Evolutionary conservation across 352 stramenopile genomes (phyloP), one percentile per base, ranked within the genome.

Genomic region (Globisporangium heterothallicum): DNA sequence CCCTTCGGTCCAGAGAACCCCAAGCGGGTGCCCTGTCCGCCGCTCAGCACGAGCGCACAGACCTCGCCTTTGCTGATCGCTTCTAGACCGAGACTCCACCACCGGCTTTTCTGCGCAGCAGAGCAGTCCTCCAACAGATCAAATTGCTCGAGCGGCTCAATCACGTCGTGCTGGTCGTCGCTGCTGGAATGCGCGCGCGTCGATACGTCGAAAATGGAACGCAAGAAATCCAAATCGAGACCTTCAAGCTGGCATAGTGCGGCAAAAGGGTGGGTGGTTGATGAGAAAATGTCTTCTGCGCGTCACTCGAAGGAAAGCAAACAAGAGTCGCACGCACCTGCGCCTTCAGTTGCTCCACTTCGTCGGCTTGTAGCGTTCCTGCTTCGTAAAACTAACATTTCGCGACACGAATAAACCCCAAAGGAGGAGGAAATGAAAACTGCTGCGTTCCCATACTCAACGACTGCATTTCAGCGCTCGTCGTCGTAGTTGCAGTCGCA

Each of bases 21-120:
- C n/a, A 99, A 72, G 10, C 97, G 83, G 21, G 96, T 99, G 53
- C 97, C 97, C 72, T 99, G 95, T 22, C 96, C 96, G 32, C 97
- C 97, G 34, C 79, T 79, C 44, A 99, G 69, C 3, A 99, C 76
- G 18, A 99, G 56, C 42, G 94, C 88, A n/a, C 92, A 96, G 4
- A 99, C 88, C 63, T 98, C 36, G 16, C 89, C 83, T 6, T 76
- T 55, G 36, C 46, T 49, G 18, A 98, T 91, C 6, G 93, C 94
- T 16, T 94, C 64, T 1, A 95, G 68, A 1, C 86, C 89, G 4
- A 56, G 60, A 25, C 57, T 26, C 24, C 48, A 46, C 82, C 82
- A 92, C 19, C 42, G 59, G 16, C 74, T 36, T 38, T 75, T 76
- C 25, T 84, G 58, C 10, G 68, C 60, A n/a, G 32, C 38, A 7